Percentiles rank a stretch among this genome's conserved stretches.
Evolutionary conservation across 2,329 filamentous ascomycete species (phyloP).

Genomic region (Clarireedia paspali): DNA sequence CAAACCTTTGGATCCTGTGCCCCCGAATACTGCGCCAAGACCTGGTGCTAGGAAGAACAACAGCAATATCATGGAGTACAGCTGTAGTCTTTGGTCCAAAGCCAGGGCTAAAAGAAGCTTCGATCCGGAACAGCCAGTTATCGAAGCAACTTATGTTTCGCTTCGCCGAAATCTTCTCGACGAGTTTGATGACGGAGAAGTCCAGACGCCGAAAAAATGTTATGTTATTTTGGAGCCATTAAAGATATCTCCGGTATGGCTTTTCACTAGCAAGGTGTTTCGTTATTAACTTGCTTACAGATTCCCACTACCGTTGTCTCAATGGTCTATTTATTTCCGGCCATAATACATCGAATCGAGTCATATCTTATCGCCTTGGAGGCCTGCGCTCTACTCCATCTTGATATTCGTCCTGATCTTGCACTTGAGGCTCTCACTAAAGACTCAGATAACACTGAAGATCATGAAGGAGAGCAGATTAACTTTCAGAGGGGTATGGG

Average conservation of each 20-base stretch:
- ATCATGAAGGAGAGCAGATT: constrained; percentile 58
- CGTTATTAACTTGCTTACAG: not conserved
- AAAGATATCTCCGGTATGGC: constrained; percentile 51
- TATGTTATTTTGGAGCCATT: constrained; percentile 73
- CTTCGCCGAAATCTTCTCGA: constrained; percentile 81
- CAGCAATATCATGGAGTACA: constrained; percentile 73
- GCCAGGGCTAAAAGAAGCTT: constrained; percentile 45
- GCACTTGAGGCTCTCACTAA: constrained; percentile 90
- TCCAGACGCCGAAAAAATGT: constrained; percentile 40
- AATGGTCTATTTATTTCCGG: constrained; percentile 70
- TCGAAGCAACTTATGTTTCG: constrained; percentile 65
- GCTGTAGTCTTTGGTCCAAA: constrained; percentile 65
- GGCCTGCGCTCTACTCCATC: constrained; percentile 55
- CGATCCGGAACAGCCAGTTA: constrained; percentile 68
- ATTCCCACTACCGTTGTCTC: constrained; percentile 62
- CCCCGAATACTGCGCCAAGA: constrained; percentile 43
- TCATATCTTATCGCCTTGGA: constrained; percentile 74
- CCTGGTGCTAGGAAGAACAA: constrained; percentile 37
- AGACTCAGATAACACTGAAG: constrained; percentile 76
- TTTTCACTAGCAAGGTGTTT: not conserved
- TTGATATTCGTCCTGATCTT: constrained; percentile 58
- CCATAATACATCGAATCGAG: constrained; percentile 78
- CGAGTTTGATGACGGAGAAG: constrained; percentile 46
- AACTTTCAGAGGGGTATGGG: constrained; percentile 83
- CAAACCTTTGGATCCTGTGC: constrained; percentile 58